Base-by-base conservation (phyloP, 106 monocot genomes). In the Chionographis japonica region DNA sequence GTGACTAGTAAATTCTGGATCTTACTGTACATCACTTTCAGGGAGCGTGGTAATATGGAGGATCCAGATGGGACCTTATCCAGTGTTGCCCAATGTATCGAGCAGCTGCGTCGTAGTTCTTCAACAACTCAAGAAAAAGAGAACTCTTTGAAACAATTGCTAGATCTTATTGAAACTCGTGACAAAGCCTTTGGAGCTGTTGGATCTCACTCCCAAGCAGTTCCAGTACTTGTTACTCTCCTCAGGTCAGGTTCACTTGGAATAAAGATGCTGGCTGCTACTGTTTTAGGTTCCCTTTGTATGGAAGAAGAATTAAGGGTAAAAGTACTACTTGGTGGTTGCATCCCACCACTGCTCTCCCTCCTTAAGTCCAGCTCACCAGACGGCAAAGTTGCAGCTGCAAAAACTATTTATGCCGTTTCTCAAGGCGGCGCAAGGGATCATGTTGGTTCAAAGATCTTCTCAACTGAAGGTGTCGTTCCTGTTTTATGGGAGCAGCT, bases 361-460 rank as follows among this genome's bases (percentile, higher is more conserved):
- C 90, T 99, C 38, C 93, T 99, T 4, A 93, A 82, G 65, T 93
- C 93, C 9, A 93, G 72, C 75, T 93, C 85, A 50, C 58, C 69
- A 43, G 91, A 91, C 66, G 81, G 77, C 46, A 93, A 90, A 77
- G 82, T 87, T 68, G 85, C 85, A 75, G 84, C 93, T 63, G 98
- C 98, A 54, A 88, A 93, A 72, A 88, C 93, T 41, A 88, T 99
- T 37, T 90, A 89, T 83, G 87, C 93, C 54, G 90, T 99, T 83
- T 93, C 98, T 66, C 85, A 90, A 85, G 98, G 93, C 40, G 90
- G 93, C 10, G 73, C 78, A 15, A 85, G 69, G 75, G 98, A 99
- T 70, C 85, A 93, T 86, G 98, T 99, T 56, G 98, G 98, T 11
- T 93, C 98, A 70, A 99, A 99, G 73, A 93, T 99, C 13, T 99